Percentiles rank a stretch among this genome's conserved stretches.
Evolutionary conservation across 345 rosid species (phyloP).

Genomic region (Zanthoxylum bungeanum): DNA sequence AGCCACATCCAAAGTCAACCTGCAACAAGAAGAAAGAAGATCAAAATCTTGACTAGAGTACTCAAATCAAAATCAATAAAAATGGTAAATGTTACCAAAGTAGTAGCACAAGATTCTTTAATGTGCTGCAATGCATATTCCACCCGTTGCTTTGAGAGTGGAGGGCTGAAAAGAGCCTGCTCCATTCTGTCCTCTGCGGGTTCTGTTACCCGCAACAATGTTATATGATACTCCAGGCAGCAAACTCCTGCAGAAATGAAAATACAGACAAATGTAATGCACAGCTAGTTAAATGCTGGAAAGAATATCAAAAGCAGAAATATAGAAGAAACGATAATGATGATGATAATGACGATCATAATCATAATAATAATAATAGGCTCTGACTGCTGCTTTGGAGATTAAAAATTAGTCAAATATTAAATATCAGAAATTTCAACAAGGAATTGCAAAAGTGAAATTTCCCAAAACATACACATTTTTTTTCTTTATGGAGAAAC

Average conservation of each 20-base stretch:
- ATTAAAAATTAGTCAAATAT: background rate
- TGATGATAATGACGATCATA: no score
- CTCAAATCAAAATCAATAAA: background rate
- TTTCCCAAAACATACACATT: background rate
- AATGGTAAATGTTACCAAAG: constrained; percentile 44
- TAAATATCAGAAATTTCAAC: background rate
- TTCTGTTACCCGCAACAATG: constrained; percentile 60
- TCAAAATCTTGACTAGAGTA: constrained; percentile 10
- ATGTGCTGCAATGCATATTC: constrained; percentile 85
- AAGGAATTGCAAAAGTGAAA: background rate
- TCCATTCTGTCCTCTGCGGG: constrained; percentile 95
- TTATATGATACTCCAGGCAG: constrained; percentile 42
- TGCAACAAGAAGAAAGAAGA: constrained; percentile 22
- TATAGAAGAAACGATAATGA: background rate
- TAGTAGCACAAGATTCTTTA: constrained; percentile 61
- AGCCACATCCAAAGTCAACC: constrained; percentile 95
- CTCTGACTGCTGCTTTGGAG: background rate
- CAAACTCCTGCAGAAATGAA: constrained; percentile 36
- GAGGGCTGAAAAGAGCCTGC: constrained; percentile 89
- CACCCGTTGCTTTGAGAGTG: constrained; percentile 93
- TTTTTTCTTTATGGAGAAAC: background rate
- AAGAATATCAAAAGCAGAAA: constrained; percentile 1
- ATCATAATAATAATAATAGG: background rate
- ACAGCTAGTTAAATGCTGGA: constrained; percentile 8
- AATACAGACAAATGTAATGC: background rate